Conservation (phyloP, 2,329 filamentous ascomycete genomes). For the Ophiostoma sp. region DNA sequence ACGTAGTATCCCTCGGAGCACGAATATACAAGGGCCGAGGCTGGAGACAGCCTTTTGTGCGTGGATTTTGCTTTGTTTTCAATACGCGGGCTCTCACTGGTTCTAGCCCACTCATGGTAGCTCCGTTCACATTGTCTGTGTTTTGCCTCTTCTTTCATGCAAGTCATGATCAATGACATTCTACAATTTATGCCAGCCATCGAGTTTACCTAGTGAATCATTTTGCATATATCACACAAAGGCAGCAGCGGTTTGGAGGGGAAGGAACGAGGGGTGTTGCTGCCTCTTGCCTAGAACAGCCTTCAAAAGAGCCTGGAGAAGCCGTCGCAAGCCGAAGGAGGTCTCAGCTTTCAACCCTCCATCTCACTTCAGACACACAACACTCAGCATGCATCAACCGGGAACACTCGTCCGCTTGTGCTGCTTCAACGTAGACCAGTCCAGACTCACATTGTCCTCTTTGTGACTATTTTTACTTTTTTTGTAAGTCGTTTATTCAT, state of each 20-base stretch:
- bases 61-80: background rate
- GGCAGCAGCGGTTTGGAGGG: background rate
- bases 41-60: background rate
- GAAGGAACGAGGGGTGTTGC: background rate
- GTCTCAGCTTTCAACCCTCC: background rate
- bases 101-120: background rate
- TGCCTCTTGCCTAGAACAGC: background rate
- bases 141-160: background rate
- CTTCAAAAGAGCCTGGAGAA: background rate
- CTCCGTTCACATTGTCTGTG: background rate
- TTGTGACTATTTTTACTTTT: background rate
- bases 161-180: background rate
- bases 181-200: background rate
- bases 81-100: background rate
- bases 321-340: constrained; percentile 22
- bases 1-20: background rate
- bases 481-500: background rate
- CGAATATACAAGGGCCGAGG: background rate
- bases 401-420: background rate
- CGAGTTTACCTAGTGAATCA: background rate
- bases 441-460: background rate
- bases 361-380: background rate
- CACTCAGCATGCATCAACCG: background rate
- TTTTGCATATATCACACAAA: background rate
- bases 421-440: background rate